Evolutionary conservation across 2,329 filamentous ascomycete species (phyloP).

Genomic region (Tolypocladium ophioglossoides): DNA sequence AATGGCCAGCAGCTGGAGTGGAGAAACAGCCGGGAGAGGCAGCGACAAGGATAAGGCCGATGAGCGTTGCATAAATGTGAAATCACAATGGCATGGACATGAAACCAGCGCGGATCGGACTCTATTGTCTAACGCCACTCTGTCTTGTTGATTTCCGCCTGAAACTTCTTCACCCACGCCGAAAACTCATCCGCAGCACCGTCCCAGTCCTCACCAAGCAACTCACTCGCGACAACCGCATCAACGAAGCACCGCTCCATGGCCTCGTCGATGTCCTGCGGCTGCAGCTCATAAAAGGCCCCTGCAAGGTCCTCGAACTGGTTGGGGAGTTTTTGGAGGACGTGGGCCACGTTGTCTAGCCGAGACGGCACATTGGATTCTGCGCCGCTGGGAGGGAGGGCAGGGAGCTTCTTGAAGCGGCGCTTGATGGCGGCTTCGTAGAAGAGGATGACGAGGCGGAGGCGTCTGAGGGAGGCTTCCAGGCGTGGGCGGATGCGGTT

Average conservation of each 20-base stretch:
- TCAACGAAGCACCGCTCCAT: slow-evolving; percentile 51
- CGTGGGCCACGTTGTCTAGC: slow-evolving; percentile 44
- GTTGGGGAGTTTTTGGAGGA: slow-evolving; percentile 52
- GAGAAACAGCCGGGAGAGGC: too few relatives aligned
- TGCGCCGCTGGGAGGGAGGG: slow-evolving; percentile 24
- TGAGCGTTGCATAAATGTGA: too few relatives aligned
- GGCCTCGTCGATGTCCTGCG: slow-evolving; percentile 42
- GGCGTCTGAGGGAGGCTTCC: slow-evolving; percentile 49
- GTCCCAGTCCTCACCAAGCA: slow-evolving; percentile 51
- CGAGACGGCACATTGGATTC: slow-evolving; percentile 23
- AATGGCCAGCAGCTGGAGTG: too few relatives aligned
- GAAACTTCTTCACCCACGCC: slow-evolving; percentile 57
- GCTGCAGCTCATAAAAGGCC: slow-evolving; percentile 61
- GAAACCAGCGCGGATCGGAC: not conserved
- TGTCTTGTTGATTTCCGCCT: slow-evolving; percentile 31
- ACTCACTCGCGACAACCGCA: slow-evolving; percentile 43
- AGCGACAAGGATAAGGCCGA: too few relatives aligned
- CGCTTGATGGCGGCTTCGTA: slow-evolving; percentile 62
- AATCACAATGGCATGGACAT: not conserved
- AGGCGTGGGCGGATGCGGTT: slow-evolving; percentile 55
- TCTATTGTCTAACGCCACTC: not conserved
- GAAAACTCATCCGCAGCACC: slow-evolving; percentile 66
- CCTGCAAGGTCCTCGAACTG: slow-evolving; percentile 60
- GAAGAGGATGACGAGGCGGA: slow-evolving; percentile 57
- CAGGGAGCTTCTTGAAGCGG: slow-evolving; percentile 49